These are phyloP conservation scores for Solanum aculeatissimum DNA, from an alignment of 305 asterid species.

Conservation along the genomic window DNA sequence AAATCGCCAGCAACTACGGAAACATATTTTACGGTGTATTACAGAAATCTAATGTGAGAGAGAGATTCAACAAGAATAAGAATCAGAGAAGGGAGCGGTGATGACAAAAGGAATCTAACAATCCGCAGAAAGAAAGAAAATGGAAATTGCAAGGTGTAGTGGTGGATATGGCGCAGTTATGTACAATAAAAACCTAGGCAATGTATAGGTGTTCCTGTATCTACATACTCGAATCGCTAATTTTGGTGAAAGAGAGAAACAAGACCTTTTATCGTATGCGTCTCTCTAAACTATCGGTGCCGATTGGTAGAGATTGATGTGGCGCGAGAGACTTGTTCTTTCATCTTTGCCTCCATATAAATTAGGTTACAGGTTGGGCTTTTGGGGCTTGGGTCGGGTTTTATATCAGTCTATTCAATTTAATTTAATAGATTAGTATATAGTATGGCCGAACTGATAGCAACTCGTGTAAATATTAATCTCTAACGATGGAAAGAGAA, in stretches of 20 bases:
- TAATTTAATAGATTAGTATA: no score
- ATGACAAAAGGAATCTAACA: not conserved
- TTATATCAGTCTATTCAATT: not conserved
- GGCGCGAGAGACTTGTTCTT: constrained; percentile 8
- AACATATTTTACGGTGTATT: not conserved
- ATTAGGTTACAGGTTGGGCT: not conserved
- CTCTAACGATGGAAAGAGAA: no score
- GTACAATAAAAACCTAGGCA: constrained; percentile 2
- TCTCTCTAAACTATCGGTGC: not conserved
- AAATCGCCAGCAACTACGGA: not conserved
- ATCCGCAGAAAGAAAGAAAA: not conserved
- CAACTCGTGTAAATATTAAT: no score
- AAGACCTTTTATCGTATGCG: not conserved
- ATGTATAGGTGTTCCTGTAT: not conserved
- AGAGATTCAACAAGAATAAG: not conserved
- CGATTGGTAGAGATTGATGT: constrained; percentile 3
- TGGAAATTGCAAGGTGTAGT: not conserved
- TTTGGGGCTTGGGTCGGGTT: not conserved
- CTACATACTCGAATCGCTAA: not conserved
- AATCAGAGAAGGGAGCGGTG: not conserved
- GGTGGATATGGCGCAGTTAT: not conserved
- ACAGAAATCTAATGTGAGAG: not conserved
- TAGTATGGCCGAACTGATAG: no score
- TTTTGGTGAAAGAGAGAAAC: constrained; percentile 11
- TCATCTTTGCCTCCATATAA: not conserved